A percentile compares a stretch with the other conserved stretches of the same genome.
phyloP scores from a whole-genome alignment of 164 flowering plant species.

The Dillenia turbinata region DNA sequence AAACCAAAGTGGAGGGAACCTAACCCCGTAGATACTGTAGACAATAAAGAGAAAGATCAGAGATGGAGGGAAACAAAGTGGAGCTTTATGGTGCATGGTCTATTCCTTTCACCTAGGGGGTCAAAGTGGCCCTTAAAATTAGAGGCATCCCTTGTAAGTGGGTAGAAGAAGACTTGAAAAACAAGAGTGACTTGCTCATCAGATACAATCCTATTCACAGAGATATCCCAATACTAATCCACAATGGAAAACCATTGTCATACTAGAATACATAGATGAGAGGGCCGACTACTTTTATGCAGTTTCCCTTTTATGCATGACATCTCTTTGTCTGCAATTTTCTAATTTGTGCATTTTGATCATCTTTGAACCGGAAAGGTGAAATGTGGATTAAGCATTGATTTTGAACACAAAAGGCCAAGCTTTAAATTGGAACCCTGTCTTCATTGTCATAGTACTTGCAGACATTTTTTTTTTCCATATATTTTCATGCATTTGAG shows the following conservation, averaged over 20 bases:
- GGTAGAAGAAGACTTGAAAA: slow-evolving; percentile 27
- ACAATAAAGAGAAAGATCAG: not conserved
- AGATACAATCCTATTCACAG: not conserved
- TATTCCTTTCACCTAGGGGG: slow-evolving; percentile 18
- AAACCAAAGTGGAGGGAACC: too few relatives aligned
- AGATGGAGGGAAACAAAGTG: slow-evolving; percentile 14
- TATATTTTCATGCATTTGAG: too few relatives aligned
- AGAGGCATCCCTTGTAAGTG: slow-evolving; percentile 26
- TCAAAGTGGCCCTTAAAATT: slow-evolving; percentile 24
- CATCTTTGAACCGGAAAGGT: too few relatives aligned
- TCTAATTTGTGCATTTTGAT: not conserved
- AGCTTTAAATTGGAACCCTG: too few relatives aligned
- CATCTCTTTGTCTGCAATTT: too few relatives aligned
- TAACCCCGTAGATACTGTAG: too few relatives aligned
- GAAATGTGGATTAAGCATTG: too few relatives aligned
- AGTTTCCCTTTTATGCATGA: too few relatives aligned
- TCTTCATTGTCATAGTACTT: too few relatives aligned
- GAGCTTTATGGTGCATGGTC: slow-evolving; percentile 16
- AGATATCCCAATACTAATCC: not conserved
- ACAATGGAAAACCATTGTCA: slow-evolving; percentile 15
- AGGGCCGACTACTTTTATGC: too few relatives aligned
- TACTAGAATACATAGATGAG: slow-evolving; percentile 25
- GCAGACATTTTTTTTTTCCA: too few relatives aligned
- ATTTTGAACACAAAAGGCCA: too few relatives aligned
- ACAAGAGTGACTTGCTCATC: slow-evolving; percentile 19